phyloP scores from a whole-genome alignment of 352 stramenopile genomes.

The Pythium rishiriense region DNA sequence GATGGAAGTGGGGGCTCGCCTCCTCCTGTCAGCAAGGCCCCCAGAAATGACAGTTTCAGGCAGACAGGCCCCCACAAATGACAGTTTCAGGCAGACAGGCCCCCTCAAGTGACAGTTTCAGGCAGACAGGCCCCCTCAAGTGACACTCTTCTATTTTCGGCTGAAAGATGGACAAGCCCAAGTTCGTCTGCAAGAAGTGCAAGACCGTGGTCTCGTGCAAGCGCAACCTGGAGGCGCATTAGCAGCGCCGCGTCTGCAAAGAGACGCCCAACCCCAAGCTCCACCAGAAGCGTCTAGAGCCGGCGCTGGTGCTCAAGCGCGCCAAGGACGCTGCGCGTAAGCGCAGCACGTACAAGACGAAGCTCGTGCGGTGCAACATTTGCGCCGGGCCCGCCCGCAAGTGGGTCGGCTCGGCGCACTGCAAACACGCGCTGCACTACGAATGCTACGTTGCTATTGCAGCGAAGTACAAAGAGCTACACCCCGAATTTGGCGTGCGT shows the following conservation, averaged over 20 bases:
- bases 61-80: no score
- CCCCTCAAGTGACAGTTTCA: no score
- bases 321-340: conserved; percentile 1
- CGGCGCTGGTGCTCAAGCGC: neutral
- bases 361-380: neutral
- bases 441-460: no score
- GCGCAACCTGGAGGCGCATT: neutral
- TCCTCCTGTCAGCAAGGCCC: no score
- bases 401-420: neutral
- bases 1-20: no score
- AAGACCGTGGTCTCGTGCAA: neutral
- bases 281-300: neutral
- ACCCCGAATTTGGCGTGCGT: no score
- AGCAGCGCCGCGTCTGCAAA: conserved; percentile 7
- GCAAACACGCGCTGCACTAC: conserved; percentile 3
- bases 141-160: conserved; percentile 10
- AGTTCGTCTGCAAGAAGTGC: neutral
- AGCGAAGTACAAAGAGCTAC: no score
- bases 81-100: no score
- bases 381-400: conserved; percentile 1
- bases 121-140: no score
- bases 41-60: no score
- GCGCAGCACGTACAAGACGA: neutral
- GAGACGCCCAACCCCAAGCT: conserved; percentile 10
- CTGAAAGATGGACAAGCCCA: neutral